These are phyloP conservation scores for Elsinoe fawcettii DNA, from an alignment of 2,329 filamentous ascomycete species.

Conservation along the genomic window DNA sequence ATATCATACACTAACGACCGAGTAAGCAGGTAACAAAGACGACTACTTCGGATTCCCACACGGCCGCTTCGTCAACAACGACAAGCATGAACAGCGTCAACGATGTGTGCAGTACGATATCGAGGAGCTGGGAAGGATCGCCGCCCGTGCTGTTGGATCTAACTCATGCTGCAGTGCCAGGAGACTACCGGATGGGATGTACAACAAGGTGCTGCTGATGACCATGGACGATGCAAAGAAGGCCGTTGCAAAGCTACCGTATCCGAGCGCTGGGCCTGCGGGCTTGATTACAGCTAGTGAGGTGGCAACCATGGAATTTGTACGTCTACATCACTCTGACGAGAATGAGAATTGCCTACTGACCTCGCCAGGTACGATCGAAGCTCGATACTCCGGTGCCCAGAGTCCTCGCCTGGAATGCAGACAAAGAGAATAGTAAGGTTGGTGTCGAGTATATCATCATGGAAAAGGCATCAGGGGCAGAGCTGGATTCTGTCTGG, in stretches of 20 bases:
- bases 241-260: conserved; percentile 33
- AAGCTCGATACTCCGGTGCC: conserved; percentile 29
- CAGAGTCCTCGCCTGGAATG: conserved; percentile 30
- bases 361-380: conserved; percentile 21
- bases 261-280: conserved; percentile 30
- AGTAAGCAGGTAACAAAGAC: neutral
- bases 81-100: conserved; percentile 22
- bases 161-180: conserved; percentile 23
- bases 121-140: conserved; percentile 24
- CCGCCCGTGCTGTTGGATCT: conserved; percentile 25
- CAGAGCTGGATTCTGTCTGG: conserved; percentile 29
- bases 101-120: conserved; percentile 27
- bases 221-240: conserved; percentile 31
- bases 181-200: conserved; percentile 30
- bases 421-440: conserved; percentile 23
- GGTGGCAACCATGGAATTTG: conserved; percentile 33
- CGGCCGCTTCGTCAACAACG: conserved; percentile 26
- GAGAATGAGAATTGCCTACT: no score
- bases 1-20: neutral
- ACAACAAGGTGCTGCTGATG: conserved; percentile 30
- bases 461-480: conserved; percentile 30
- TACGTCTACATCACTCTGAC: conserved; percentile 18
- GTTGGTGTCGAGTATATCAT: conserved; percentile 32
- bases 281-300: conserved; percentile 33
- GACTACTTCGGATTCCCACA: conserved; percentile 27